Evolutionary conservation across 2,329 filamentous ascomycete genomes (phyloP).

Genomic region (Blastomyces emzantsi): DNA sequence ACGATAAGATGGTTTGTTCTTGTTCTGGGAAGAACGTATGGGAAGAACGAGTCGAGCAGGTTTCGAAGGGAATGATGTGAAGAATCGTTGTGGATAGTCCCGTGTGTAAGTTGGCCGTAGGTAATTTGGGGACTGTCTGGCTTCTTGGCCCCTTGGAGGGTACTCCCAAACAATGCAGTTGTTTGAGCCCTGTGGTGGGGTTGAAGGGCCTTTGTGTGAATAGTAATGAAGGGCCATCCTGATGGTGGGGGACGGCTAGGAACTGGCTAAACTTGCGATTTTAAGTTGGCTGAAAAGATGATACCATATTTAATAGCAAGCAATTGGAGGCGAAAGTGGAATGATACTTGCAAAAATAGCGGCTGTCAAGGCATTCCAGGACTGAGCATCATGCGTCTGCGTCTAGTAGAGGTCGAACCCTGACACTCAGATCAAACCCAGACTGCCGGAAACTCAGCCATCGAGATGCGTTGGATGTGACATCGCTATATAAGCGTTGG

Average conservation of each 20-base stretch:
- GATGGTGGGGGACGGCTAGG: background rate
- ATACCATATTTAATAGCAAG: slow-evolving; percentile 6
- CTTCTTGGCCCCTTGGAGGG: background rate
- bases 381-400: background rate
- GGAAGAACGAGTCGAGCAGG: slow-evolving; percentile 90
- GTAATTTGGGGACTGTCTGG: background rate
- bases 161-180: background rate
- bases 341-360: background rate
- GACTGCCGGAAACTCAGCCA: slow-evolving; percentile 1
- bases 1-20: slow-evolving; percentile 96
- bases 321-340: background rate
- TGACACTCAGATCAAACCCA: slow-evolving; percentile 5
- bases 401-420: background rate
- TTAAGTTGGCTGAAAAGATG: background rate
- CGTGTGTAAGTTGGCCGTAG: background rate
- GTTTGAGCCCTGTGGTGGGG: background rate
- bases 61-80: slow-evolving; percentile 82
- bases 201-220: background rate
- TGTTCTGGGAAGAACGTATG: slow-evolving; percentile 97
- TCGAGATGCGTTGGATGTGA: background rate
- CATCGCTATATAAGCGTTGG: background rate
- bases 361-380: background rate
- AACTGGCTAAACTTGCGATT: background rate
- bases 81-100: slow-evolving; percentile 5
- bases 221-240: background rate